These are phyloP conservation scores for Penicillium lagena DNA, from an alignment of 495 filamentous ascomycete species.

Conservation along the genomic window DNA sequence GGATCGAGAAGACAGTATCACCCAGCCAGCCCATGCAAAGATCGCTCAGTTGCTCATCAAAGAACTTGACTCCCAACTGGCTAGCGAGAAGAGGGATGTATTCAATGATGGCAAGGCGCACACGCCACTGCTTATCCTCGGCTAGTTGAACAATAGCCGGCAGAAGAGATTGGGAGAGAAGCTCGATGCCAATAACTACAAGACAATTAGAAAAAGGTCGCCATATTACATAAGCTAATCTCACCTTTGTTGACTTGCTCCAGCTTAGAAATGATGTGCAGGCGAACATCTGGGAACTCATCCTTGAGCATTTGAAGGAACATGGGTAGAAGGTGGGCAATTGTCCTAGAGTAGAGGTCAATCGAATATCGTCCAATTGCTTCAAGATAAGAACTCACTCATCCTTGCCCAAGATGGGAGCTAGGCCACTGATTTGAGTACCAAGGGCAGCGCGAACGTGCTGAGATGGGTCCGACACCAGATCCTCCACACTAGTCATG, in stretches of 20 bases:
- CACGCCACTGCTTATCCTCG: slow-evolving; percentile 99
- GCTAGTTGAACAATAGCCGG: slow-evolving; percentile 97
- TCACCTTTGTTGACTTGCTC: slow-evolving; percentile 95
- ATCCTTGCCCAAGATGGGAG: slow-evolving; percentile 94
- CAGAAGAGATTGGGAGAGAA: slow-evolving; percentile 91
- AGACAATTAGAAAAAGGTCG: slow-evolving; percentile 2
- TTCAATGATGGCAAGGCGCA: slow-evolving; percentile 96
- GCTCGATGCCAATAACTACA: slow-evolving; percentile 91
- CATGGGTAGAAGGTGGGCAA: slow-evolving; percentile 95
- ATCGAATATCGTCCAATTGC: neutral
- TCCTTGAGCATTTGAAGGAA: slow-evolving; percentile 99
- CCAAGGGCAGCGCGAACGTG: slow-evolving; percentile 93
- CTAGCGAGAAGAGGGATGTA: slow-evolving; percentile 96
- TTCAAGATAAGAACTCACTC: slow-evolving; percentile 57
- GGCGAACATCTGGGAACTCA: slow-evolving; percentile 93
- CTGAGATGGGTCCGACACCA: slow-evolving; percentile 92
- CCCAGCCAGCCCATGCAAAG: slow-evolving; percentile 99
- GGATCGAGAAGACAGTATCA: slow-evolving; percentile 96
- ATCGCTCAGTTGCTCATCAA: slow-evolving; percentile 90
- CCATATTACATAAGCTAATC: neutral
- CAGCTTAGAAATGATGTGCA: slow-evolving; percentile 98
- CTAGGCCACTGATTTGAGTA: slow-evolving; percentile 94
- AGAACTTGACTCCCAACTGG: slow-evolving; percentile 95
- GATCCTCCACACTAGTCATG: slow-evolving; percentile 92
- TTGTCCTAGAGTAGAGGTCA: slow-evolving; percentile 56